phyloP scores from a whole-genome alignment of 495 filamentous ascomycete genomes.

The Daldinia loculata region DNA sequence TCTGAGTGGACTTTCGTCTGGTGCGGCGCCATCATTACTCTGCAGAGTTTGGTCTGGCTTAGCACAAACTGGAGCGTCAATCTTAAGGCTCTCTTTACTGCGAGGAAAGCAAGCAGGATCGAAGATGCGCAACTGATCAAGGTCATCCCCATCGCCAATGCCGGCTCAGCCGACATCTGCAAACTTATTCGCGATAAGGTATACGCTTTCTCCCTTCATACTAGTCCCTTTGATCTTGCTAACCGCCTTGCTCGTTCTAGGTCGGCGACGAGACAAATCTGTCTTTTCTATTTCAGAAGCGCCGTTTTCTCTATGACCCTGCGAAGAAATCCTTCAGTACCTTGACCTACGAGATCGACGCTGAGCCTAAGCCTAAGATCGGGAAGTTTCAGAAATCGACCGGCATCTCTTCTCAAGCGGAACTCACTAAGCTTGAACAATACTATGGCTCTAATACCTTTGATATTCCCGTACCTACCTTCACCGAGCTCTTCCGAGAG shows the following conservation, averaged over 20 bases:
- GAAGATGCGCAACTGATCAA: conserved; percentile 88
- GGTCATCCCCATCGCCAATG: conserved; percentile 89
- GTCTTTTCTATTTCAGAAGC: conserved; percentile 98
- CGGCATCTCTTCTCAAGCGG: conserved; percentile 73
- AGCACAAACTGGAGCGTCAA: conserved; percentile 97
- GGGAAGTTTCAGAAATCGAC: conserved; percentile 77
- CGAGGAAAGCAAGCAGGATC: conserved; percentile 73
- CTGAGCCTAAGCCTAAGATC: conserved; percentile 79
- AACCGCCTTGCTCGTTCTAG: conserved; percentile 48
- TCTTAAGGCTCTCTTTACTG: conserved; percentile 81
- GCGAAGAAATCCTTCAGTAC: conserved; percentile 77
- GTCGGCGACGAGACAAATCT: conserved; percentile 74
- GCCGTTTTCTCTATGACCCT: conserved; percentile 86
- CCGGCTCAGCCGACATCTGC: conserved; percentile 90
- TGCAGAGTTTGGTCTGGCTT: conserved; percentile 90
- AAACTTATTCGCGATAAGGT: conserved; percentile 76
- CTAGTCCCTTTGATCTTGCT: conserved; percentile 12
- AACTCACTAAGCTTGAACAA: conserved; percentile 80
- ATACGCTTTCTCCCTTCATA: conserved; percentile 1
- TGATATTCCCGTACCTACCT: conserved; percentile 95
- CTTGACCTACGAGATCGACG: conserved; percentile 84
- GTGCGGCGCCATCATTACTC: conserved; percentile 83
- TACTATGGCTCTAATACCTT: conserved; percentile 98
- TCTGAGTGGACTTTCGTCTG: conserved; percentile 98
- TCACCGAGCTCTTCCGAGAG: conserved; percentile 95